Evolutionary conservation across 805 yeast species (phyloP), one percentile per base, ranked within the genome.

Genomic region (Schwanniomyces polymorphus): DNA sequence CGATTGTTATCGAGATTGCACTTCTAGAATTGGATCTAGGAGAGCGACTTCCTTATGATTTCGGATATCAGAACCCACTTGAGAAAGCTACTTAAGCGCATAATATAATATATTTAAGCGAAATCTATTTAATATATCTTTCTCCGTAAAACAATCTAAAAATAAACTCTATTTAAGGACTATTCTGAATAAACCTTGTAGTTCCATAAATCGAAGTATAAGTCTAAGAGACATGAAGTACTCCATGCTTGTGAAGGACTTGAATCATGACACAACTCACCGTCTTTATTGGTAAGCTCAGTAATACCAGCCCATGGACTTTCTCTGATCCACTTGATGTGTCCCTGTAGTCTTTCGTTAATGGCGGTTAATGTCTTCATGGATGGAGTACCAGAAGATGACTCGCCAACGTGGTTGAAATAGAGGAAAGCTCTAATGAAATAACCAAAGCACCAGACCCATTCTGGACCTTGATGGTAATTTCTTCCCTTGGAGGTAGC

Each of bases 231-330:
- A 58, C 97, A 88, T 2, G 94, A 85, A 0, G 92, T 71, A 61
- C 97, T 88, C 99, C 99, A 92, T 0, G 98, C 97, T 64, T 92
- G 99, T 0, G 97, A 85, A 2, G 97, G 97, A 53, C 96, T 87
- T 1, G 97, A 88, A 64, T 94, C 98, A 14, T 63, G 59, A 63
- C 99, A 92, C 8, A 82, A 57, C 27, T 73, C 84, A 2, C 98
- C 98, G 57, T 86, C 84, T 66, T 88, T 89, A 60, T 92, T 90
- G 2, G 98, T 90, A 59, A 92, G 74, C 64, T 92, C 99, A 0
- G 98, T 83, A 53, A 92, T 70, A 0, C 99, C 99, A 0, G 95
- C 90, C 98, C 98, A 92, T 16, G 81, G 83, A 52, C 91, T 86
- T n/a, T 78, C 76, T 31, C 67, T 64, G 16, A 94, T 76, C 92